Base-by-base conservation (phyloP, 768 basidiomycete genomes). In the Kwoniella dejecticola region DNA sequence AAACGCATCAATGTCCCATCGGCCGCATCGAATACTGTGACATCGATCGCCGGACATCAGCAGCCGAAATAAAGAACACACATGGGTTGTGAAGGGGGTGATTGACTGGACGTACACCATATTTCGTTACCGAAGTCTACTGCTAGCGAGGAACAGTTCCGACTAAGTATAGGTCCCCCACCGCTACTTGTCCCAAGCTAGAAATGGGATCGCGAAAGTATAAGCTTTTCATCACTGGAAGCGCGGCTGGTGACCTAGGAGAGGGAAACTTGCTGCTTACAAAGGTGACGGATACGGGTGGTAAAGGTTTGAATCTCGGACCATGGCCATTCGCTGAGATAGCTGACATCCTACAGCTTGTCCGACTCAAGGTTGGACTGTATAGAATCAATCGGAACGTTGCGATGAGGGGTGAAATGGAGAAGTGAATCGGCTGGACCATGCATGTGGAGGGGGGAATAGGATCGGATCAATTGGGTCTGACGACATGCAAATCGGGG, bases 121-220 rank as follows among this genome's bases (percentile, higher is more conserved):
- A 74, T 64, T 4, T 74, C 66, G 44, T 67, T 64, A 19, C 74
- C 75, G 41, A 78, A 67, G 48, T 76, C 74, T 12, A 78, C 69
- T 4, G 72, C 74, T 15, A 74, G 38, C 0, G 75, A 78, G 2
- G 74, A 75, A 57, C 77, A 78, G 45, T 75, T 75, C 26, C 77
- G 40, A 24, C 74, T 74, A 47, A 68, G 52, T 23, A 76, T 71
- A 2, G 77, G 77, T 7, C 77, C 77, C 10, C 75, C 71, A 23
- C 77, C 74, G 52, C 76, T 77, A 52, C 72, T 72, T 38, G 74
- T 75, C 23, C 76, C 76, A 5, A 77, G 68, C 74, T 75, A 52
- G 11, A 13, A 42, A 6, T 19, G 29, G 33, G 21, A 13, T 17
- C 17, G n/a, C 6, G 23, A 19, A 26, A 49, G 7, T 44, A 23